Evolutionary conservation across 1,284 basidiomycete species (phyloP).

Genomic region (Chiua sp.): DNA sequence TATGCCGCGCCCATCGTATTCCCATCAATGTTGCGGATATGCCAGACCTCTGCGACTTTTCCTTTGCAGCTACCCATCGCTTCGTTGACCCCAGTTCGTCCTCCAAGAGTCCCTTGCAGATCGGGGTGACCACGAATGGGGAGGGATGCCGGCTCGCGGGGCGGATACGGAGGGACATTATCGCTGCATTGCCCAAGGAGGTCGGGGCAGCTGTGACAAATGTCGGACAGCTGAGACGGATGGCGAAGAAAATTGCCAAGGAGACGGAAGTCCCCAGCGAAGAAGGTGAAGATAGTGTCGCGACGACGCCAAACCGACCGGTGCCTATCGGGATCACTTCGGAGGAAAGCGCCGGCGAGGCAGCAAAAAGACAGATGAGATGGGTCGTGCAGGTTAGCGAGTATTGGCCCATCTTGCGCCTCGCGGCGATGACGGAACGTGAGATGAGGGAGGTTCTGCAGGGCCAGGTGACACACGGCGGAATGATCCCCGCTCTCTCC

Average conservation of each 20-base stretch:
- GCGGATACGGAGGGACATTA: constrained; percentile 84
- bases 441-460: constrained; percentile 75
- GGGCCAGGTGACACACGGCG: constrained; percentile 38
- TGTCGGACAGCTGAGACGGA: constrained; percentile 71
- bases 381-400: constrained; percentile 95
- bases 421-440: constrained; percentile 69
- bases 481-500: constrained; percentile 1
- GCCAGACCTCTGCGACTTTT: constrained; percentile 88
- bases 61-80: constrained; percentile 88
- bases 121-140: constrained; percentile 93
- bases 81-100: constrained; percentile 61
- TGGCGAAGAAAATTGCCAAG: constrained; percentile 55
- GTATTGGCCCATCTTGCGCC: constrained; percentile 87
- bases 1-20: constrained; percentile 69
- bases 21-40: constrained; percentile 90
- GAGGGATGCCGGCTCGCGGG: constrained; percentile 89
- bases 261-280: constrained; percentile 26
- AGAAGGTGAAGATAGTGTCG: constrained; percentile 59
- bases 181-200: constrained; percentile 75
- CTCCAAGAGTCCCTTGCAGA: constrained; percentile 69
- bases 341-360: constrained; percentile 57
- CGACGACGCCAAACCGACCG: constrained; percentile 79
- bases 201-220: constrained; percentile 82
- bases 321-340: constrained; percentile 56
- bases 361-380: constrained; percentile 70